A percentile compares a stretch with the other conserved stretches of the same genome.
Evolutionary conservation across 345 rosid genomes (phyloP).

Genomic region (Boechera divaricarpa): DNA sequence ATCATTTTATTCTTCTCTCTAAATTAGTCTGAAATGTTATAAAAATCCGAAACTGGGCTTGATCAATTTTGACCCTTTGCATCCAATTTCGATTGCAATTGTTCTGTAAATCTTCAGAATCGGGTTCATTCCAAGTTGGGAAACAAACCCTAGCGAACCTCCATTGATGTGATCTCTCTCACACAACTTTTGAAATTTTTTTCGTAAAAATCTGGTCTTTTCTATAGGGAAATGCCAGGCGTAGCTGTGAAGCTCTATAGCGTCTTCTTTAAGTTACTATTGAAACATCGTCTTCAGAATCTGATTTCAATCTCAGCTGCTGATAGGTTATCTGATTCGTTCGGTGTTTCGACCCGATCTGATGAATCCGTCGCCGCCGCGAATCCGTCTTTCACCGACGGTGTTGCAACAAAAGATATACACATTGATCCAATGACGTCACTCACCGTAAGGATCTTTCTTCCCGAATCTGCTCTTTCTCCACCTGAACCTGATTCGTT

Average conservation of each 20-base stretch:
- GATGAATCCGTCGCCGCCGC: constrained; percentile 55
- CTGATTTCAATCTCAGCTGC: constrained; percentile 46
- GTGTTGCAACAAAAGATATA: constrained; percentile 75
- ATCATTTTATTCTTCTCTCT: constrained; percentile 31
- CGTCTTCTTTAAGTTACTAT: constrained; percentile 65
- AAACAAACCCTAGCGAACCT: constrained; percentile 15
- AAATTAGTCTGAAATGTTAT: constrained; percentile 15
- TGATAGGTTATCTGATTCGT: constrained; percentile 43
- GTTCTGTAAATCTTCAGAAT: not conserved
- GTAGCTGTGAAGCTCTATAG: constrained; percentile 63
- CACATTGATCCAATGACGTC: constrained; percentile 72
- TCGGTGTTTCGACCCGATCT: constrained; percentile 63
- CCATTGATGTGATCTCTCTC: constrained; percentile 37
- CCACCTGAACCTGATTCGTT: constrained; percentile 34
- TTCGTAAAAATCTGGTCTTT: not conserved
- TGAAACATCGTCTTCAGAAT: constrained; percentile 56
- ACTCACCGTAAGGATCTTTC: constrained; percentile 70
- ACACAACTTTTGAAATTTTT: not conserved
- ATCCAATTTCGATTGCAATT: not conserved
- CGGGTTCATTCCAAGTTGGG: constrained; percentile 9
- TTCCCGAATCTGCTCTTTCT: constrained; percentile 59
- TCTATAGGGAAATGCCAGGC: constrained; percentile 58
- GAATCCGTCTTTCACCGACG: constrained; percentile 65
- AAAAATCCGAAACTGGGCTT: constrained; percentile 24
- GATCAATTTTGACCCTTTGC: constrained; percentile 33